Evolutionary conservation across 495 filamentous ascomycete species (phyloP).

Genomic region (Tetracladium setigerum): DNA sequence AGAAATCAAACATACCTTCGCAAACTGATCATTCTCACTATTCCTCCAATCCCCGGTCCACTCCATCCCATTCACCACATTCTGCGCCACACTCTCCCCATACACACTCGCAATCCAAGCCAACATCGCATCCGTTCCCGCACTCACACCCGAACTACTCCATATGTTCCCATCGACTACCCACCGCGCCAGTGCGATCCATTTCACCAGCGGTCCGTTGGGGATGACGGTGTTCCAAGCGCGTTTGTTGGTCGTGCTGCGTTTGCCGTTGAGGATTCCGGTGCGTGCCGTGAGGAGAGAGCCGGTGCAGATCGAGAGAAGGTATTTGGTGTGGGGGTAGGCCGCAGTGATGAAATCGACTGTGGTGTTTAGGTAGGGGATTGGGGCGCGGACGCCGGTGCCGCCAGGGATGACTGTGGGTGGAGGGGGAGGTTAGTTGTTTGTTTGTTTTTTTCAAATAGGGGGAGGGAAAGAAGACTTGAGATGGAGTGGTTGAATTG

Average conservation of each 20-base stretch:
- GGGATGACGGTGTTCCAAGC: conserved; percentile 19
- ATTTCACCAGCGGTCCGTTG: conserved; percentile 17
- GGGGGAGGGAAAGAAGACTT: too few species aligned
- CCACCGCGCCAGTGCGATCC: conserved; percentile 57
- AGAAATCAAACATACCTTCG: too few species aligned
- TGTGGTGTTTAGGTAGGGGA: conserved; percentile 19
- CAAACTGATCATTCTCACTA: too few species aligned
- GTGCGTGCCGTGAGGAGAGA: conserved; percentile 39
- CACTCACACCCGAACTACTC: conserved; percentile 52
- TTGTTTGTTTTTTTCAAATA: too few species aligned
- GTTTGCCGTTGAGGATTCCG: conserved; percentile 46
- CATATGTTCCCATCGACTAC: conserved; percentile 37
- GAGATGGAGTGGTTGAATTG: conserved; percentile 39
- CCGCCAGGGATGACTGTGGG: conserved; percentile 59
- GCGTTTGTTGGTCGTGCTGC: conserved; percentile 48
- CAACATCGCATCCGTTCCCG: conserved; percentile 54
- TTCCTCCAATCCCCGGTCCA: too few species aligned
- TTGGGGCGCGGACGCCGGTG: conserved; percentile 34
- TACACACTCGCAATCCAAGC: conserved; percentile 40
- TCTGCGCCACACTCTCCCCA: conserved; percentile 25
- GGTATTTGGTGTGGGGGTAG: conserved; percentile 35
- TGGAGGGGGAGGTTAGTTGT: conserved; percentile 19
- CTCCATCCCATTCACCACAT: too few species aligned
- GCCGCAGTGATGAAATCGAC: conserved; percentile 31
- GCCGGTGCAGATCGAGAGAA: conserved; percentile 57